Base-by-base conservation (phyloP, 1,284 basidiomycete species). In the Mycena citricolor region DNA sequence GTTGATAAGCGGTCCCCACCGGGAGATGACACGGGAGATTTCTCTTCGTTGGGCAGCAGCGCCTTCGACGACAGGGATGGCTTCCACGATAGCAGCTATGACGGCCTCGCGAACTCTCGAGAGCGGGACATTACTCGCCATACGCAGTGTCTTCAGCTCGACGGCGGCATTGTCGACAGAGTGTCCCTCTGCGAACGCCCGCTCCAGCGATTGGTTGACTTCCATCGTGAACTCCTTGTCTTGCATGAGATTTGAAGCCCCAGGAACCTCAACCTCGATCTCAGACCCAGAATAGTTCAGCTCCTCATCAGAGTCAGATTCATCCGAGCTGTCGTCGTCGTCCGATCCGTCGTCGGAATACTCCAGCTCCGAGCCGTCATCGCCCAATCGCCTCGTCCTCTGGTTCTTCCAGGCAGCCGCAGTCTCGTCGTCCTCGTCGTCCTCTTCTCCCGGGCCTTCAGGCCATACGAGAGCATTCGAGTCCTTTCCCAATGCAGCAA, bases 111-210 rank as follows among this genome's bases (percentile, higher is more conserved):
- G 76, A 34, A 95, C 91, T 49, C 81, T 76, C 14, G 73, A 72
- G 20, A 93, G 74, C 4, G 87, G 77, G 33, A 94, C 93, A 60
- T 95, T 95, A 54, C 83, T 87, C 31, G 92, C 90, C 93, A 95
- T 95, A 34, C 93, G 83, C 41, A 95, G 76, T 39, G 92, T 95
- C 72, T 94, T 95, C 55, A 95, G 77, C 61, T 95, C 92, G 55
- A 95, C 90, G 1, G 90, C 77, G 1, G 92, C 91, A 65, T 95
- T 92, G 57, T 94, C 92, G 39, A 94, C 81, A 4, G 86, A 88
- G 67, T 95, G 93, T 2, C 78, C 83, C 65, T 95, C 93, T n/a
- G 81, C 74, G 62, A 94, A 94, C 17, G 93, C 92, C 45, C 93
- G 86, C 47, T 90, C 87, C 37, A 95, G 75, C 13, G 90, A 93